phyloP scores from a whole-genome alignment of 768 basidiomycete genomes.

The Leccinum subtestaceum region DNA sequence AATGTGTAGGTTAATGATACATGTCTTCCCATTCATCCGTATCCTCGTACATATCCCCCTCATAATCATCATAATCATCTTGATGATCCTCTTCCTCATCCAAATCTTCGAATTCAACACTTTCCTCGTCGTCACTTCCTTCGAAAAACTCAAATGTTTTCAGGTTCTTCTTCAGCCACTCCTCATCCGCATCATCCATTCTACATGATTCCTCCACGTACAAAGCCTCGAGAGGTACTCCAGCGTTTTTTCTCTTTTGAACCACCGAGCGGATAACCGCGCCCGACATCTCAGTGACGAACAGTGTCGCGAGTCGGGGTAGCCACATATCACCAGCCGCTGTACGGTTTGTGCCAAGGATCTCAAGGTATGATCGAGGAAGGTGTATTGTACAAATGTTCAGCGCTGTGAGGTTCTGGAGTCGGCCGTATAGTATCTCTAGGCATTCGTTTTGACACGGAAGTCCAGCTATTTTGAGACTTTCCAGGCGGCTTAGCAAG shows the following conservation, averaged over 20 bases:
- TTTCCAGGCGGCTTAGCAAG: slow-evolving; percentile 44
- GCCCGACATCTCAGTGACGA: slow-evolving; percentile 44
- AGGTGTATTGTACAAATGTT: slow-evolving; percentile 36
- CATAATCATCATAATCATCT: background rate
- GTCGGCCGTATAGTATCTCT: slow-evolving; percentile 43
- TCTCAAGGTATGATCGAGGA: slow-evolving; percentile 25
- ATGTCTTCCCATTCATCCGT: slow-evolving; percentile 10
- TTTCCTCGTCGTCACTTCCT: slow-evolving; percentile 47
- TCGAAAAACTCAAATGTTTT: slow-evolving; percentile 56
- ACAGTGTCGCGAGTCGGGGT: slow-evolving; percentile 51
- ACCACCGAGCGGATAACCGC: slow-evolving; percentile 44
- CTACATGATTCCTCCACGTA: slow-evolving; percentile 45
- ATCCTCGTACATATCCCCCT: slow-evolving; percentile 1
- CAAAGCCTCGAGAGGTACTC: slow-evolving; percentile 45
- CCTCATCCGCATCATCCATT: slow-evolving; percentile 40
- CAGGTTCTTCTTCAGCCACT: slow-evolving; percentile 52
- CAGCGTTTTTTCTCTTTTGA: slow-evolving; percentile 37
- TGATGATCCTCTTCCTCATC: background rate
- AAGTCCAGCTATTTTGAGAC: slow-evolving; percentile 52
- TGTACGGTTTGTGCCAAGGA: slow-evolving; percentile 9
- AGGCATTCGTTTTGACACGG: slow-evolving; percentile 38
- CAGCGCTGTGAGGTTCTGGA: slow-evolving; percentile 46
- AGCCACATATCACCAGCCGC: slow-evolving; percentile 32
- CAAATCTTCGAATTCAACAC: slow-evolving; percentile 27
- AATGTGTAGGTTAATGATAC: background rate